Base-by-base conservation (phyloP, 495 filamentous ascomycete genomes). In the Talaromyces ruber region DNA sequence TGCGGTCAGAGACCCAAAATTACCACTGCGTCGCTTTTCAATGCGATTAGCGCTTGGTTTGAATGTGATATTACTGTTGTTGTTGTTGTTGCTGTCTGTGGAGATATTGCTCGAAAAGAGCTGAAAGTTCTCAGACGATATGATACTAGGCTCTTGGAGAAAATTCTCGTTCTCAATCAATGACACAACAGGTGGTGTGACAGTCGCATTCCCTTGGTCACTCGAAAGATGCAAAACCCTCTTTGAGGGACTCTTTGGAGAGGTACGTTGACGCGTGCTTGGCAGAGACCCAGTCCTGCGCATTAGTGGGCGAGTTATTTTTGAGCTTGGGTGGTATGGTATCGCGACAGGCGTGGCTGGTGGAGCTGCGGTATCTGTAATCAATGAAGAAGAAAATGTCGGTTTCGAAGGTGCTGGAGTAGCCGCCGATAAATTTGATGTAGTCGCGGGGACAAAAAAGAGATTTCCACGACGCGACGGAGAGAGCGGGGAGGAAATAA, bases 161-260 rank as follows among this genome's bases (percentile, higher is more conserved):
- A 78, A 69, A 72, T 87, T 90, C 71, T 86, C 88, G 72, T 85
- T 82, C 26, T 74, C 85, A 29, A 67, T 70, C 6, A 68, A 67
- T 54, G 65, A 71, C 67, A 67, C 69, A 68, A 60, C 67, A 55
- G 60, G 76, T 64, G 64, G 79, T 58, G 32, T 64, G 8, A 82
- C 81, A 43, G 79, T 75, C 25, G 81, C 78, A 70, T 96, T 96
- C 16, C 89, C 90, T 24, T 85, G 82, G 66, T 89, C 85, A 14
- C 81, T 78, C 34, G 86, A 86, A 30, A 89, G 81, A 62, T 80
- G 87, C 59, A 97, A 78, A 47, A 80, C 89, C 65, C 88, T 85
- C 67, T 90, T 90, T 55, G 86, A 79, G 7, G 92, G 91, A 71
- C 89, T 93, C 63, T 83, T 84, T 2, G 88, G 88, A 4, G 88